Evolutionary conservation across 805 yeast genomes (phyloP), one percentile per base, ranked within the genome.

Genomic region (Ogataea trehalophila): DNA sequence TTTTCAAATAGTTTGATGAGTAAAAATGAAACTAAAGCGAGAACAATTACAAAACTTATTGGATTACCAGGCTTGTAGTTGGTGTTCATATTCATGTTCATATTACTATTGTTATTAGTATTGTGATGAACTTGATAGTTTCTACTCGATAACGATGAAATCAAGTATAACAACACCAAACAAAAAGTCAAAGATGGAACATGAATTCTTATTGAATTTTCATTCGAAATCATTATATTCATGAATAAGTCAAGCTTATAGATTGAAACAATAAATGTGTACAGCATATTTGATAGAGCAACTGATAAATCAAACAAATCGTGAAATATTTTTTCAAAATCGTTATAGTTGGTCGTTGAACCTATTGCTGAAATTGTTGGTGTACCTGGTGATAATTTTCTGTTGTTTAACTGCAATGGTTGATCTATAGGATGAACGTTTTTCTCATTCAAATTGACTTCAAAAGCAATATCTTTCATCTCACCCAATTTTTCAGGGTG

Each of bases 391-490:
- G n/a, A 22, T 1, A 42, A 23, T 15, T 31, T 35, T 16, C 34
- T 36, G 33, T 42, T 39, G 16, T 46, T 45, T 4, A 54, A 45
- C 5, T 44, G 39, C n/a, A 64, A 39, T 3, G 69, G 68, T 47
- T 59, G 61, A 45, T 65, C 69, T 8, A 65, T 37, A 3, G 69
- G 69, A 54, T 65, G 69, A 9, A 61, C 44, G 44, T 59, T 61
- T 37, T 51, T 51, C 26, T 31, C 23, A 6, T 46, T 44, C 47
- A 51, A 44, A 36, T 48, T 47, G 13, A 62, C 56, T 47, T 64
- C 68, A 45, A 63, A 64, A n/a, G 68, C 68, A 18, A 59, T 54
- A 39, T 58, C 60, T 33, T 55, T 54, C 43, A 57, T 58, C 42
- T 57, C 58, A n/a, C 55, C 40, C 26, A 52, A 38, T 22, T 50